Evolutionary conservation across 1,284 basidiomycete genomes (phyloP).

Genomic region (Kwoniella shivajii): DNA sequence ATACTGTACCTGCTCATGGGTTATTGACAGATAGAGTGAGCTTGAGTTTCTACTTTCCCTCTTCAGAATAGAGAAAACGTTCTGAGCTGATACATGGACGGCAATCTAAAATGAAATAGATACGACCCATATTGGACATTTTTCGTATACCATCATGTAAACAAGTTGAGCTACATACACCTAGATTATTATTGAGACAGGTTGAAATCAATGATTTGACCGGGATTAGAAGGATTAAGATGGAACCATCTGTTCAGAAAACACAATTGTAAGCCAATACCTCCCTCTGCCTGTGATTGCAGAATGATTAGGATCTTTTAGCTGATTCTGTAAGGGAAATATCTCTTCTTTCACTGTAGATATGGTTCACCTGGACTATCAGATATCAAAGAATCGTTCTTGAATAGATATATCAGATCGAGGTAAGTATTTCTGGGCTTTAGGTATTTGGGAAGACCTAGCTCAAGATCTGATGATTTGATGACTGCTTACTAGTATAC

Average conservation of each 20-base stretch:
- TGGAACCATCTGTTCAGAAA: slow-evolving; percentile 48
- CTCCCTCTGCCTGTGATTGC: not conserved
- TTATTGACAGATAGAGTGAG: slow-evolving; percentile 33
- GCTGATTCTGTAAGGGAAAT: too few species aligned
- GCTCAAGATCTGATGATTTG: not conserved
- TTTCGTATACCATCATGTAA: slow-evolving; percentile 41
- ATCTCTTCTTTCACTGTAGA: too few species aligned
- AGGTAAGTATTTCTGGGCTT: slow-evolving; percentile 12
- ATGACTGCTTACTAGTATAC: slow-evolving; percentile 14
- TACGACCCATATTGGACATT: slow-evolving; percentile 16
- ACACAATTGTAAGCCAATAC: slow-evolving; percentile 43
- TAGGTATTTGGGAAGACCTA: not conserved
- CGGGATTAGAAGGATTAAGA: slow-evolving; percentile 47
- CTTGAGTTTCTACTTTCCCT: not conserved
- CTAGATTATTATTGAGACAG: slow-evolving; percentile 37
- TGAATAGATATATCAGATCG: slow-evolving; percentile 39
- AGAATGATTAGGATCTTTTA: not conserved
- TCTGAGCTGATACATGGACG: not conserved
- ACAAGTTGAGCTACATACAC: slow-evolving; percentile 33
- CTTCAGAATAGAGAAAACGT: not conserved
- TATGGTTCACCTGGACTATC: slow-evolving; percentile 37
- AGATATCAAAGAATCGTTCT: slow-evolving; percentile 43
- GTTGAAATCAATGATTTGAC: slow-evolving; percentile 37
- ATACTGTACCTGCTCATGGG: slow-evolving; percentile 22
- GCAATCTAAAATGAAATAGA: slow-evolving; percentile 2